Conservation (phyloP, 768 basidiomycete genomes). For the Phallus indusiatus region DNA sequence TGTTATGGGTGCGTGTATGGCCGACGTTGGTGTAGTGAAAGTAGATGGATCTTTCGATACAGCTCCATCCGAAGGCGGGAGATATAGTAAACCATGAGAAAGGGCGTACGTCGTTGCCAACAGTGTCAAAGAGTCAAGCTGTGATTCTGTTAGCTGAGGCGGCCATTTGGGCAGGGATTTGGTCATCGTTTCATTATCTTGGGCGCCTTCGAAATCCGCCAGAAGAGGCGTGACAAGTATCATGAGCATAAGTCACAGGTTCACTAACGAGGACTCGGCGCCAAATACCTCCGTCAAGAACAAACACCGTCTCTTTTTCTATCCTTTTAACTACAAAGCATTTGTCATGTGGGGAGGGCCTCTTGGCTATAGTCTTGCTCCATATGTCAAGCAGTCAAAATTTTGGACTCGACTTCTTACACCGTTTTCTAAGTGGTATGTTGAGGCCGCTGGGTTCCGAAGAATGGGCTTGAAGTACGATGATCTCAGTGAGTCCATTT, state of each 20-base stretch:
- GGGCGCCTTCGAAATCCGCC: too few species aligned
- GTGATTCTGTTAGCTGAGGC: conserved; percentile 47
- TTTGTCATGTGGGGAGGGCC: conserved; percentile 19
- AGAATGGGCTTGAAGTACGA: conserved; percentile 87
- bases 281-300: background rate
- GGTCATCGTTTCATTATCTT: too few species aligned
- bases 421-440: conserved; percentile 79
- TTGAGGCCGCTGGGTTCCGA: conserved; percentile 72
- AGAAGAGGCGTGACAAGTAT: too few species aligned
- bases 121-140: conserved; percentile 50
- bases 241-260: too few species aligned
- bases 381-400: conserved; percentile 59
- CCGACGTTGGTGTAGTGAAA: conserved; percentile 48
- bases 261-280: too few species aligned
- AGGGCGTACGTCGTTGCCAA: conserved; percentile 78
- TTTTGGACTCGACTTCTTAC: conserved; percentile 59
- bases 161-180: conserved; percentile 45
- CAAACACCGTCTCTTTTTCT: background rate
- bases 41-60: conserved; percentile 24
- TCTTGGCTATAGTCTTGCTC: conserved; percentile 68
- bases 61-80: conserved; percentile 38
- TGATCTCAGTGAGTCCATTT: conserved; percentile 68
- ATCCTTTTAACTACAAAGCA: background rate
- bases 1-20: conserved; percentile 84
- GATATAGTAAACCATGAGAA: conserved; percentile 75